A percentile compares a stretch with the other conserved stretches of the same genome.
These are phyloP conservation scores for Paraconiothyrium sp. DNA, from an alignment of 2,329 filamentous ascomycete genomes.

Conservation along the genomic window DNA sequence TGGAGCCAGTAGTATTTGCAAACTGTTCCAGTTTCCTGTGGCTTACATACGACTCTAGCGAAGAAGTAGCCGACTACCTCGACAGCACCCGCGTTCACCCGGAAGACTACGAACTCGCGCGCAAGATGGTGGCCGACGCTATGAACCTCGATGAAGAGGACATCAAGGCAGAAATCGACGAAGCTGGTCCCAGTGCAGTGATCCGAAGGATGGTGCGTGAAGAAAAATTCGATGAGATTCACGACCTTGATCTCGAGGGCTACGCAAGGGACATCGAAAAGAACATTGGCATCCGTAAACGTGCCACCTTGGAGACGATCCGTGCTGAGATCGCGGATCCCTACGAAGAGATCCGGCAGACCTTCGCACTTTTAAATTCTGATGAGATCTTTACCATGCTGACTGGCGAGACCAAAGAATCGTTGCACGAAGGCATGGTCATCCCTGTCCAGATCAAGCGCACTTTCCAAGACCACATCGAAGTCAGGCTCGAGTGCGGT, in stretches of 20 bases:
- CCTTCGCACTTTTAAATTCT: constrained; percentile 73
- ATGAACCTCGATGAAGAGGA: constrained; percentile 97
- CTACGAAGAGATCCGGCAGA: constrained; percentile 90
- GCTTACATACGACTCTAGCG: constrained; percentile 86
- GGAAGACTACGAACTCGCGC: constrained; percentile 96
- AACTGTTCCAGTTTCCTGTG: constrained; percentile 97
- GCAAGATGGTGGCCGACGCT: constrained; percentile 98
- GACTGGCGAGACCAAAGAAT: constrained; percentile 88
- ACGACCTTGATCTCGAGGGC: constrained; percentile 94
- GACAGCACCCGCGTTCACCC: constrained; percentile 98
- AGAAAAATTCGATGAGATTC: constrained; percentile 92
- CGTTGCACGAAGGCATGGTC: constrained; percentile 88
- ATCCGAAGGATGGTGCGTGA: constrained; percentile 95
- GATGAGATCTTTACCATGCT: constrained; percentile 96
- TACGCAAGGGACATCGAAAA: constrained; percentile 95
- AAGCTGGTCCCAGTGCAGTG: constrained; percentile 88
- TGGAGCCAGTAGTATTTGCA: constrained; percentile 91
- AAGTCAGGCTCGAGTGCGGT: constrained; percentile 92
- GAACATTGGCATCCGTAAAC: constrained; percentile 93
- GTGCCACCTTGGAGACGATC: constrained; percentile 94
- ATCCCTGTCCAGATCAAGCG: constrained; percentile 88
- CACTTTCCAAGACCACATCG: constrained; percentile 90
- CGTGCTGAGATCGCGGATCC: constrained; percentile 90
- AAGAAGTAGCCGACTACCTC: constrained; percentile 85
- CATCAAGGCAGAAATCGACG: constrained; percentile 91